Evolutionary conservation across 495 filamentous ascomycete species (phyloP).

Genomic region (Elasticomyces elasticus): DNA sequence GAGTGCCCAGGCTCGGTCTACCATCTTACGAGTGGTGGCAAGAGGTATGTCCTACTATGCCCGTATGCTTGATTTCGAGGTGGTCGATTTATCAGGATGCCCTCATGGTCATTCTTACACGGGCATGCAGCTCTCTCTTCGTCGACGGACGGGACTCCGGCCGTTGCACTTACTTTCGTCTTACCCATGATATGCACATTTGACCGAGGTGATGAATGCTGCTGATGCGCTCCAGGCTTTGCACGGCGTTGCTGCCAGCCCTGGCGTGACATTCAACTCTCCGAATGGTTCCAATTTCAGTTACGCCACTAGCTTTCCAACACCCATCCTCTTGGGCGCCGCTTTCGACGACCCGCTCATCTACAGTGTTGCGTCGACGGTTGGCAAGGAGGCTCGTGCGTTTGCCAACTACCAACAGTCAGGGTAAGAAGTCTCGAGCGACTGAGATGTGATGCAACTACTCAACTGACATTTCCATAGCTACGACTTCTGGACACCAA

Average conservation of each 20-base stretch:
- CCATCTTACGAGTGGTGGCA: constrained; percentile 45
- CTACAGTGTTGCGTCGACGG: constrained; percentile 44
- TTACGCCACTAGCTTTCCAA: constrained; percentile 54
- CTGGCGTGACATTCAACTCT: constrained; percentile 42
- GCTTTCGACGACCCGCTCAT: constrained; percentile 53
- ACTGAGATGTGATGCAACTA: not conserved
- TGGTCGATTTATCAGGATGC: no score
- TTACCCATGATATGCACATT: no score
- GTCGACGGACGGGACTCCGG: no score
- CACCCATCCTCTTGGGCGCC: constrained; percentile 50
- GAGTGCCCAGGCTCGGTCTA: constrained; percentile 47
- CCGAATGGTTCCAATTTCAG: constrained; percentile 33
- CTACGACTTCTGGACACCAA: constrained; percentile 34
- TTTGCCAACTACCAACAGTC: constrained; percentile 52
- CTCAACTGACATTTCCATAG: not conserved
- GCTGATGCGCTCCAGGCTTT: constrained; percentile 37
- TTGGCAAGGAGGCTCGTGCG: constrained; percentile 56
- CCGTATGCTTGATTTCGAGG: not conserved
- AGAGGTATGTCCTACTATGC: constrained; percentile 8
- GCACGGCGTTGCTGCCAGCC: constrained; percentile 45
- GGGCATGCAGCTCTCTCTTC: no score
- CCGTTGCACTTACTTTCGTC: no score
- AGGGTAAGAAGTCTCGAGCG: constrained; percentile 49
- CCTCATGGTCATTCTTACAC: no score
- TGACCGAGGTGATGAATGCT: not conserved